Evolutionary conservation across 164 flowering plant genomes (phyloP), one percentile per base, ranked within the genome.

Genomic region (Amborella trichopoda): DNA sequence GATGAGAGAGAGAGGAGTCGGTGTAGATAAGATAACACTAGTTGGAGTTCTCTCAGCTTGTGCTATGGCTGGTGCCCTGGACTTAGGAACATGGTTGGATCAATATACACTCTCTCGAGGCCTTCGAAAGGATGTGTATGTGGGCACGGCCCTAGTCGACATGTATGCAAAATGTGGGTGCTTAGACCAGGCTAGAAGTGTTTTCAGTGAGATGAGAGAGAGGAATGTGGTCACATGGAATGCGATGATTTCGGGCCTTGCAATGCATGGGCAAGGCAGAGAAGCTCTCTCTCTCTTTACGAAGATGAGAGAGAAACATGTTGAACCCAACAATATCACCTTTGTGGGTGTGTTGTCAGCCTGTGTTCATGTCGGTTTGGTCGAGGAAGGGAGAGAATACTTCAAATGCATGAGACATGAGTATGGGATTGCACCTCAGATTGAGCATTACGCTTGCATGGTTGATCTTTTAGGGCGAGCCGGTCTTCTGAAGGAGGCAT

Each of bases 191-290:
- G 70, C 76, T 54, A 50, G 58, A 6, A 60, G 59, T 40, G 36
- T 68, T 17, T 74, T 71, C 28, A 45, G 59, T 46, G 47, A 34
- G 21, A 64, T 71, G 72, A 49, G 48, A 26, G 26, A 61, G 17
- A 64, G 36, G 52, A 76, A 74, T 52, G 37, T 64, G 25, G 72
- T 71, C 39, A 49, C 63, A n/a, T 74, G 74, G 80, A 74, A 68
- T 48, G 50, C 74, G 3, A 74, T 74, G 68, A 71, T 74, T 28
- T 34, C 55, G 26, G 80, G 76, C 19, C 65, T 71, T 10, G 72
- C 72, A 12, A 11, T 53, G 30, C 68, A 68, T 60, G 76, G 80
- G 21, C 53, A 56, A 46, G 68, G 58, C 4, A 37, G 45, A 26
- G 80, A 66, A 21, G 73, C 63, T 17, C 50, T 71, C 28, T 12